Percentiles rank a stretch among this genome's conserved stretches.
Evolutionary conservation across 768 basidiomycete genomes (phyloP).

Genomic region (Tulasnella sp.): DNA sequence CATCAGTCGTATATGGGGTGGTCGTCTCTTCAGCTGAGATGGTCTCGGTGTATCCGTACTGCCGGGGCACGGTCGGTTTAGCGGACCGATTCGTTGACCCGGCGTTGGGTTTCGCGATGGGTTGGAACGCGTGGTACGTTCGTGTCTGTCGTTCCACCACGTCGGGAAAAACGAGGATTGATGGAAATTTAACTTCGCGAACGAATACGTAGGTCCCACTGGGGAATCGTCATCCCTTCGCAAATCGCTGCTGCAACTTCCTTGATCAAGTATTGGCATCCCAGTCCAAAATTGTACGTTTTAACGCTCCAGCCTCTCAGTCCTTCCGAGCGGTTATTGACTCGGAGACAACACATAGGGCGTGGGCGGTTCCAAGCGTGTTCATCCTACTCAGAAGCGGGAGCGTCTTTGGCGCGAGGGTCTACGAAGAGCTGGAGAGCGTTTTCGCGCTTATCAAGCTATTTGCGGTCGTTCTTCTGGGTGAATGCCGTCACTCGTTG

Average conservation of each 20-base stretch:
- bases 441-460: constrained; percentile 18
- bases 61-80: constrained; percentile 16
- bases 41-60: constrained; percentile 15
- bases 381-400: constrained; percentile 3
- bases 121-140: constrained; percentile 24
- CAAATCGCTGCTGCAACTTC: constrained; percentile 22
- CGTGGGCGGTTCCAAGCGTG: not conserved
- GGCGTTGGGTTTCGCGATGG: constrained; percentile 22
- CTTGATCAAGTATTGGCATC: constrained; percentile 23
- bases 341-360: not conserved
- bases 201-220: not conserved
- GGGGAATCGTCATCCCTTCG: constrained; percentile 21
- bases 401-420: constrained; percentile 2
- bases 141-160: not conserved
- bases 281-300: not conserved
- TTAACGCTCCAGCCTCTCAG: too few relatives aligned
- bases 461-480: not conserved
- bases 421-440: constrained; percentile 16
- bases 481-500: not conserved
- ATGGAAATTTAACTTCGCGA: not conserved
- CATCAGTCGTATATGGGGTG: not conserved
- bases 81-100: constrained; percentile 22
- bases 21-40: constrained; percentile 15
- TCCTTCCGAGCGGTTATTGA: not conserved
- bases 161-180: not conserved